A percentile compares a stretch with the other conserved stretches of the same genome.
Evolutionary conservation across 2,329 filamentous ascomycete genomes (phyloP).

Genomic region (Hymenotorrendiella dingleyae): DNA sequence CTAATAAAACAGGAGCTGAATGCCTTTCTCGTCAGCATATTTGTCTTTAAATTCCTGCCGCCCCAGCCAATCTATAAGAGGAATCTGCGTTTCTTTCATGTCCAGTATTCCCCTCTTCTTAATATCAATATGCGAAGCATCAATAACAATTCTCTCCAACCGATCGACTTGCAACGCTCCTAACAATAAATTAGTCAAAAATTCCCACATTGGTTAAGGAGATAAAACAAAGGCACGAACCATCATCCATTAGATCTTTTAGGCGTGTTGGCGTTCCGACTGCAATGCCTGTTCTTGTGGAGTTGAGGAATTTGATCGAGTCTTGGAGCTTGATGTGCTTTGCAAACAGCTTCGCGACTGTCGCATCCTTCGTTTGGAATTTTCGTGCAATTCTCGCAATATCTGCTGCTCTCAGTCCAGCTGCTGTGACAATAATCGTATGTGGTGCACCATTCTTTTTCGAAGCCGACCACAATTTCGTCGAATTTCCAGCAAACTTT

Average conservation of each 20-base stretch:
- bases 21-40: slow-evolving; percentile 51
- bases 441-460: slow-evolving; percentile 70
- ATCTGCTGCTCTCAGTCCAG: slow-evolving; percentile 81
- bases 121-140: slow-evolving; percentile 87
- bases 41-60: slow-evolving; percentile 64
- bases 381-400: slow-evolving; percentile 65
- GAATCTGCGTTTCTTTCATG: slow-evolving; percentile 87
- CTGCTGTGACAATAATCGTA: slow-evolving; percentile 80
- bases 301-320: slow-evolving; percentile 68
- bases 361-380: slow-evolving; percentile 71
- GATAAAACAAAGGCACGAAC: slow-evolving; percentile 40
- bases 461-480: slow-evolving; percentile 54
- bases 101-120: slow-evolving; percentile 93
- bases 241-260: slow-evolving; percentile 74
- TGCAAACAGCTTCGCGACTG: slow-evolving; percentile 88
- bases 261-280: slow-evolving; percentile 85
- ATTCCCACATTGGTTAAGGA: background rate
- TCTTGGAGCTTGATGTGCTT: slow-evolving; percentile 97
- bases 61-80: slow-evolving; percentile 69
- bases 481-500: slow-evolving; percentile 50
- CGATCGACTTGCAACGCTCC: slow-evolving; percentile 65
- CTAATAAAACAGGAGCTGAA: slow-evolving; percentile 63
- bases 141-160: slow-evolving; percentile 75
- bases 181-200: slow-evolving; percentile 28
- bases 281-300: slow-evolving; percentile 70